Percentiles rank a stretch among this genome's conserved stretches.
These are phyloP conservation scores for Mrakia gelida DNA, from an alignment of 768 basidiomycete species.

Conservation along the genomic window DNA sequence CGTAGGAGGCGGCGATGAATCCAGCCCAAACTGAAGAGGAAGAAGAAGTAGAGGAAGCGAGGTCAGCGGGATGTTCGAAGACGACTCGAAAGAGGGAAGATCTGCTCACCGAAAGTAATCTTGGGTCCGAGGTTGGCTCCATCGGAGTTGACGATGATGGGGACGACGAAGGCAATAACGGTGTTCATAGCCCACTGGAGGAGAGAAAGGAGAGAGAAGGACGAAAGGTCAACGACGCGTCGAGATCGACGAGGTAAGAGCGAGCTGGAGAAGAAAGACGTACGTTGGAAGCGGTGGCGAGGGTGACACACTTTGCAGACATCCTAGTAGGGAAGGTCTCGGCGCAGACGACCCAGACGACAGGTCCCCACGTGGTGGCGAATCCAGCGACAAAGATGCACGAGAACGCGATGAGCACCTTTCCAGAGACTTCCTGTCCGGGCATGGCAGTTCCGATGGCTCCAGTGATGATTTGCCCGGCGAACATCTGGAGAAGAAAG, in stretches of 20 bases:
- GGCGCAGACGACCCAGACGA: conserved; percentile 44
- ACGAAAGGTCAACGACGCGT: background rate
- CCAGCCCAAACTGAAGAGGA: conserved; percentile 38
- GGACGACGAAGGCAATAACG: conserved; percentile 45
- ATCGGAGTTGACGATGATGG: conserved; percentile 34
- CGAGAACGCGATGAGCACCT: conserved; percentile 45
- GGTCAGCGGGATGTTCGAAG: background rate
- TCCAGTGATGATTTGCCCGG: conserved; percentile 31
- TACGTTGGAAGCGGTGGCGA: conserved; percentile 43
- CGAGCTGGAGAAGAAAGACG: no score
- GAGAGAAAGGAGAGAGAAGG: background rate
- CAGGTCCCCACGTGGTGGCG: conserved; percentile 43
- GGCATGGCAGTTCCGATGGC: conserved; percentile 42
- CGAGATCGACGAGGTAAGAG: background rate
- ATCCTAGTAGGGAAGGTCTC: conserved; percentile 45
- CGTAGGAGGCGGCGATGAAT: conserved; percentile 37
- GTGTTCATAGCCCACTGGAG: conserved; percentile 35
- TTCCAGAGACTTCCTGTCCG: conserved; percentile 40
- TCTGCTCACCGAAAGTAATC: conserved; percentile 40
- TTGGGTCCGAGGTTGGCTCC: conserved; percentile 42
- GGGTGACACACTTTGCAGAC: conserved; percentile 43
- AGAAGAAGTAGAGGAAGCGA: background rate
- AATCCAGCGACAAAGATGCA: conserved; percentile 45
- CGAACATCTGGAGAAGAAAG: conserved; percentile 4
- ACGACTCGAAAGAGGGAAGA: background rate